Evolutionary conservation across 2,329 filamentous ascomycete species (phyloP).

Genomic region (Curvularia lunata): DNA sequence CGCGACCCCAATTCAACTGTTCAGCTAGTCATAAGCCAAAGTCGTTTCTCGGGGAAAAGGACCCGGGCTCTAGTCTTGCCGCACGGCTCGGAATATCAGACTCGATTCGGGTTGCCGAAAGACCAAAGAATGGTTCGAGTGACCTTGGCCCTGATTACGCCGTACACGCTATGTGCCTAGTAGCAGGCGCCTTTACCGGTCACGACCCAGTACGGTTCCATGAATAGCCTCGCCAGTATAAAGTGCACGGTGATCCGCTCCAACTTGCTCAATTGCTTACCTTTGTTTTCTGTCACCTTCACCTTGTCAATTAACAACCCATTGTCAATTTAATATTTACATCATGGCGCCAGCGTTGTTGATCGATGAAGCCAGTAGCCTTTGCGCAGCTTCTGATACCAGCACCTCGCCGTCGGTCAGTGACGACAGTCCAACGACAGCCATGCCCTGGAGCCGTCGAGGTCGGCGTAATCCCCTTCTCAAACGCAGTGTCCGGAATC

Average conservation of each 20-base stretch:
- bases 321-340: neutral
- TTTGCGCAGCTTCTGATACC: neutral
- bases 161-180: conserved; percentile 14
- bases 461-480: conserved; percentile 46
- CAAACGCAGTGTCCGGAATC: conserved; percentile 58
- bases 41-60: neutral
- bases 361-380: conserved; percentile 8
- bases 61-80: conserved; percentile 2
- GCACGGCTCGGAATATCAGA: conserved; percentile 5
- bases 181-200: conserved; percentile 15
- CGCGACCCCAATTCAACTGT: neutral
- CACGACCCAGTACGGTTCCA: conserved; percentile 9
- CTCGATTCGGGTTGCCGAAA: conserved; percentile 14
- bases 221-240: conserved; percentile 21
- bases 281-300: neutral
- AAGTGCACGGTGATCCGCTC: conserved; percentile 10
- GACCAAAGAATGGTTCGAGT: conserved; percentile 9
- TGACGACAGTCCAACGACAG: neutral
- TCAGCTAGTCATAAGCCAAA: conserved; percentile 1
- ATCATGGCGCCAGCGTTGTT: conserved; percentile 16
- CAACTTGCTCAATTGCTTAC: neutral
- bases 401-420: conserved; percentile 1
- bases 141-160: conserved; percentile 19
- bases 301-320: neutral
- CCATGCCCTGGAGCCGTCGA: neutral